phyloP scores from a whole-genome alignment of 352 stramenopile species.

The Globisporangium spinosum region DNA sequence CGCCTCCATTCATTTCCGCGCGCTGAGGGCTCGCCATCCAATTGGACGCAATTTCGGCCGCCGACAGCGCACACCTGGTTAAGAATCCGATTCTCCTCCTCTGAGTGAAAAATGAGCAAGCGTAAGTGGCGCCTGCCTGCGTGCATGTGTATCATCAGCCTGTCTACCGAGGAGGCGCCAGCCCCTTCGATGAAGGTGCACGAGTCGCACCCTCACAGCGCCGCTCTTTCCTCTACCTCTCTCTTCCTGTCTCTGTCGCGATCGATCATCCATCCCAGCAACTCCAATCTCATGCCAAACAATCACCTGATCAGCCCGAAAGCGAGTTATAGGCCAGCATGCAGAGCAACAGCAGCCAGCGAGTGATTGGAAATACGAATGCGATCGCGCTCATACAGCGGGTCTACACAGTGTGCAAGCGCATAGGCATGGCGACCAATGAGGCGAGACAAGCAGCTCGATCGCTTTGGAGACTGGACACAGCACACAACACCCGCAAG shows the following conservation, averaged over 20 bases:
- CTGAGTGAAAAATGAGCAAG: slow-evolving; percentile 85
- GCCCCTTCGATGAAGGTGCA: not conserved
- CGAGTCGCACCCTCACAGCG: not conserved
- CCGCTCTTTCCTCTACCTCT: not conserved
- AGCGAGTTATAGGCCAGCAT: not conserved
- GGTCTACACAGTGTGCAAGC: too few species aligned
- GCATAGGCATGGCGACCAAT: too few species aligned
- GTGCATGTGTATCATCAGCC: not conserved
- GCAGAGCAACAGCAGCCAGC: not conserved
- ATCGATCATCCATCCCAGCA: not conserved
- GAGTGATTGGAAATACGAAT: not conserved
- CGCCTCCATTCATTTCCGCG: slow-evolving; percentile 24
- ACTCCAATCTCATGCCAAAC: not conserved
- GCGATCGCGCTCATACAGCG: not conserved
- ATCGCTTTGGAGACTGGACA: not conserved
- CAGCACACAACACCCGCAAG: not conserved
- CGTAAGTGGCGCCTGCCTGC: slow-evolving; percentile 45
- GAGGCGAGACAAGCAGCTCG: too few species aligned
- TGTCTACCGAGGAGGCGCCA: not conserved
- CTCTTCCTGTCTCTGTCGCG: not conserved
- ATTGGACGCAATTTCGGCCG: slow-evolving; percentile 15
- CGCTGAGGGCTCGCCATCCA: slow-evolving; percentile 12
- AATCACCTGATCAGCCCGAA: not conserved
- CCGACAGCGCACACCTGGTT: slow-evolving; percentile 15
- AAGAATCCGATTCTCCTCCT: slow-evolving; percentile 59